Conservation (phyloP, 257 asterid species). For the Nicotiana otophora region DNA sequence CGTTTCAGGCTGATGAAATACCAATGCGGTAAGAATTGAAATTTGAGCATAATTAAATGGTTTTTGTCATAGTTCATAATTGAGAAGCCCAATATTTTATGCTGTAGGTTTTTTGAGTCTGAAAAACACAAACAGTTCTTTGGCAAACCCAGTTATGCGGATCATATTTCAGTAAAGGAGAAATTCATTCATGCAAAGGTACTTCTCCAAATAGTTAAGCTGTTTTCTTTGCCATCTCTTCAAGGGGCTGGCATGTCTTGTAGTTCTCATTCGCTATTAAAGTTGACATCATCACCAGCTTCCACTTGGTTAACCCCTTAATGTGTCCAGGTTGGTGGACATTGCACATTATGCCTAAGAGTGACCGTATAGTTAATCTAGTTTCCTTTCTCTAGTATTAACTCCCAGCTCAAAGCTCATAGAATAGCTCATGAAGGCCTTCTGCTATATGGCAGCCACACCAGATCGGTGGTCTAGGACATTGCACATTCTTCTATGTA, state of each 20-base stretch:
- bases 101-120: constrained; percentile 55
- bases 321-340: not conserved
- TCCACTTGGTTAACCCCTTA: not conserved
- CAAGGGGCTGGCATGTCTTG: not conserved
- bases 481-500: not conserved
- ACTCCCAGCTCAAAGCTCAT: not conserved
- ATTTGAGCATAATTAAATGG: not conserved
- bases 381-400: not conserved
- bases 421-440: not conserved
- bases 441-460: not conserved
- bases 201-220: constrained; percentile 23
- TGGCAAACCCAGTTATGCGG: constrained; percentile 62
- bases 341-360: not conserved
- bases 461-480: not conserved
- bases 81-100: constrained; percentile 4
- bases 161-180: constrained; percentile 89
- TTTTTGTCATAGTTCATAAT: not conserved
- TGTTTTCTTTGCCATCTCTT: not conserved
- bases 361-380: not conserved
- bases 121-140: constrained; percentile 63
- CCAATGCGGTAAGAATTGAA: constrained; percentile 59
- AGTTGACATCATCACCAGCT: not conserved
- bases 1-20: constrained; percentile 84
- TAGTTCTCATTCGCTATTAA: not conserved
- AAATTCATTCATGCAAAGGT: constrained; percentile 91